Base-by-base conservation (phyloP, 2,329 filamentous ascomycete genomes). In the Nakataea oryzae region DNA sequence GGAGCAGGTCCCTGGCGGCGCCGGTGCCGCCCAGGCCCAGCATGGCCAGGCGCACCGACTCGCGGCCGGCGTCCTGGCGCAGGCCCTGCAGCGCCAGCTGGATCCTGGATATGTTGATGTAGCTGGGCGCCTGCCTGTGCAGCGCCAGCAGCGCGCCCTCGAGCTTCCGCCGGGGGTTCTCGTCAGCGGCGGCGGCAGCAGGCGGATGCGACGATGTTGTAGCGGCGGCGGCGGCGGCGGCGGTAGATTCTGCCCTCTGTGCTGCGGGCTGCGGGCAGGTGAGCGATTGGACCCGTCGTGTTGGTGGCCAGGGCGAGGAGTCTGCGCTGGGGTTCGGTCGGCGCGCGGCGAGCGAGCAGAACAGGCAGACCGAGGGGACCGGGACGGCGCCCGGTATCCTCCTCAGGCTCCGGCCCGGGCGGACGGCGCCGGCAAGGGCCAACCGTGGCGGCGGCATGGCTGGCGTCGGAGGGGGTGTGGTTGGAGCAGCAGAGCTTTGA, bases 31-130 rank as follows among this genome's bases (percentile, higher is more conserved):
- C 71, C 30, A 85, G 69, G 12, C 79, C 81, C 9, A 87, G 71
- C 58, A 88, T 75, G 17, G 84, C 85, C 62, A 88, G 76, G 24
- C 85, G 78, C 34, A 87, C 78, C 2, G 81, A 78, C 70, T 87
- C 85, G 47, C 78, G 70, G 4, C 85, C 85, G 0, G 81, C 74
- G 1, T 72, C 69, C 69, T 87, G 82, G 41, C 81, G 79, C 63
- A 88, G 71, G 27, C 88, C 86, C 65, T 85, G 81, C 27, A 91
- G 75, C 14, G 89, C 89, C 67, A 93, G 81, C 72, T 90, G 87
- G 57, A 93, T 71, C 62, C 87, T 80, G 32, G 88, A 85, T n/a
- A 87, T 79, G 69, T 88, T 88, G 61, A 89, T 79, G 67, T 86
- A 81, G 63, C 79, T 81, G 28, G 83, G 79, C 2, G 85, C 84